Base-by-base conservation (phyloP, 1,139 yeast species). In the Spencermartinsiella ligniputridi region DNA sequence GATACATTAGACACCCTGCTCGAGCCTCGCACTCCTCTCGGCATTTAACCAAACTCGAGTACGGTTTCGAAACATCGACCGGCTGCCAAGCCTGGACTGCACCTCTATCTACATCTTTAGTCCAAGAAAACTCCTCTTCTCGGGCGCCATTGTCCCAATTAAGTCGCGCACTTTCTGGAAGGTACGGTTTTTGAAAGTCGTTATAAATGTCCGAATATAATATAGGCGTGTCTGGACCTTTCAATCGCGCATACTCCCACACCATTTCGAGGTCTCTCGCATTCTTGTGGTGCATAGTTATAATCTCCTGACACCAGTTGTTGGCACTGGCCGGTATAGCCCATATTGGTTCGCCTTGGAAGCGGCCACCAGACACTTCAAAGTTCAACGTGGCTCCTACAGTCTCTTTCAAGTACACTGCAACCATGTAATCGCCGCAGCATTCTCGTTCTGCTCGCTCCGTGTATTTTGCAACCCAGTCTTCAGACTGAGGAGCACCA, bases 401-500 rank as follows among this genome's bases (percentile, higher is more conserved):
- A 21, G 47, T 44, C 40, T 58, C 61, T 20, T 44, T 39, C 8
- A 46, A 34, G 22, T 36, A 35, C 19, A 33, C 36, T 17, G 68
- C 67, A 1, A 67, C 58, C 60, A 67, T 57, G 40, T 53, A 57
- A 49, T 67, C 71, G 2, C 71, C 71, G 43, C 68, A 62, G 48
- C 66, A 62, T 30, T 53, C 58, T n/a, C 46, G 40, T 21, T 54
- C 49, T 1, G 66, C 54, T 13, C 47, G 42, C 16, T 52, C 45
- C 27, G 63, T 65, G 41, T 60, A 58, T 38, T 50, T 41, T 6
- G 48, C 47, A 12, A 43, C 55, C 33, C 46, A 39, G 37, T 52
- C 41, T 32, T 35, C 45, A 13, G 13, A 11, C 13, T 44, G 38
- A 8, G 32, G 32, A 19, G 43, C 35, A 12, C 49, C 53, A 46